Evolutionary conservation across 345 rosid genomes (phyloP), one percentile per base, ranked within the genome.

Genomic region (Gossypium thurberi): DNA sequence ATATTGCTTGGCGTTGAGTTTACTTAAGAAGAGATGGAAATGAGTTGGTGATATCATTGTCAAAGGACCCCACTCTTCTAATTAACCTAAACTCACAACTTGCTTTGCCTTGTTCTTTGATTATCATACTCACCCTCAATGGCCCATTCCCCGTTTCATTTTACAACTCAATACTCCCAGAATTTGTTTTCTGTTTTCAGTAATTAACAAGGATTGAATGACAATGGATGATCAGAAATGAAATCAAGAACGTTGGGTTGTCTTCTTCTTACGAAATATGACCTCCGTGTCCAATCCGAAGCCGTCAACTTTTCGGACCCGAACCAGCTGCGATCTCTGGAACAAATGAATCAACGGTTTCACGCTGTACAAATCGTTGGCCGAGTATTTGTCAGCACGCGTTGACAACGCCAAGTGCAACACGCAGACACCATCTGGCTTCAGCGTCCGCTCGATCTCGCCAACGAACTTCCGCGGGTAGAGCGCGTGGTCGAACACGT

Each of bases 251-350:
- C 70, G 61, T 43, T 67, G 64, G 64, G 65, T 73, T 12, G 4
- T 8, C 70, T 57, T 71, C 40, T 73, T 87, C 86, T 89, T 94
- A 58, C 86, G 69, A 37, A 94, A 90, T 43, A 84, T 94, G n/a
- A 90, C 83, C 78, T 94, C 98, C 0, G 97, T 94, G 63, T 94
- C 98, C 82, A 91, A 83, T n/a, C 98, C 98, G 74, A 94, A 91
- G n/a, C 97, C 97, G 74, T 94, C 93, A 68, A 94, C 86, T 75
- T 77, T 86, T 83, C 93, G 81, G 44, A 84, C 76, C 52, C 80
- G 78, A 6, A 94, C 86, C 55, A 94, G 51, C 76, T 90, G 80
- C 6, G 95, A 94, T 55, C 73, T 59, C 63, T 6, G 9, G 23
- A 59, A 59, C n/a, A 26, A 6, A 6, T 28, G 15, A 13, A 59